These are phyloP conservation scores for Mycocentrospora acerina DNA, from an alignment of 2,329 filamentous ascomycete genomes.

Conservation along the genomic window DNA sequence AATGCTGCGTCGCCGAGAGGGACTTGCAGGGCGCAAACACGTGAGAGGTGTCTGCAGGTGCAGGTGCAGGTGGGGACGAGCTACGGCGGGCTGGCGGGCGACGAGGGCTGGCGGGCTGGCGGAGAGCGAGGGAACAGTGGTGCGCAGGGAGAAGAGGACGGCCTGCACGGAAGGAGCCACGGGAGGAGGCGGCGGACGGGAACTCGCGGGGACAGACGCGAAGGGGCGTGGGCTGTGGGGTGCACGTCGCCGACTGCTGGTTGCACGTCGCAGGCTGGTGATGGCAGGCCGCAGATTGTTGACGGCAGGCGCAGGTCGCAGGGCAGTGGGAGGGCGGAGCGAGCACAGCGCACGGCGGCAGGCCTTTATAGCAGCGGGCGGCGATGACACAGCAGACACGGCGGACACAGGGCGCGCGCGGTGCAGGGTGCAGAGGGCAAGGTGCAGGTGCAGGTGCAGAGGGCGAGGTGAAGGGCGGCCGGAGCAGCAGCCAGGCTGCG, in stretches of 20 bases:
- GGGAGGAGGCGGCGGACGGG: constrained; percentile 1
- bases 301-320: background rate
- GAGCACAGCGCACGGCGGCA: background rate
- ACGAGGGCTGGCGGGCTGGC: constrained; percentile 4
- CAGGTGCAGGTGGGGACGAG: background rate
- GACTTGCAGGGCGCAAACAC: background rate
- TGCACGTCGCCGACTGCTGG: too few relatives aligned
- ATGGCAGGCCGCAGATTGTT: too few relatives aligned
- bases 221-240: background rate
- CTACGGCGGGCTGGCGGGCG: constrained; percentile 1
- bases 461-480: background rate
- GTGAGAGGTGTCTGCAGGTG: constrained; percentile 2
- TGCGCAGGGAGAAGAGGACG: background rate
- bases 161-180: background rate
- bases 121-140: constrained; percentile 1
- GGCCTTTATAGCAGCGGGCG: background rate
- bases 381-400: constrained; percentile 1
- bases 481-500: constrained; percentile 6
- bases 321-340: background rate
- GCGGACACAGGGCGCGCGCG: too few relatives aligned
- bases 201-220: background rate
- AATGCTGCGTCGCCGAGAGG: background rate
- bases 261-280: too few relatives aligned
- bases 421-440: constrained; percentile 2
- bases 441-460: constrained; percentile 2